phyloP scores from a whole-genome alignment of 371 early-diverging fungal species.

The Syncephalastrum monosporum region DNA sequence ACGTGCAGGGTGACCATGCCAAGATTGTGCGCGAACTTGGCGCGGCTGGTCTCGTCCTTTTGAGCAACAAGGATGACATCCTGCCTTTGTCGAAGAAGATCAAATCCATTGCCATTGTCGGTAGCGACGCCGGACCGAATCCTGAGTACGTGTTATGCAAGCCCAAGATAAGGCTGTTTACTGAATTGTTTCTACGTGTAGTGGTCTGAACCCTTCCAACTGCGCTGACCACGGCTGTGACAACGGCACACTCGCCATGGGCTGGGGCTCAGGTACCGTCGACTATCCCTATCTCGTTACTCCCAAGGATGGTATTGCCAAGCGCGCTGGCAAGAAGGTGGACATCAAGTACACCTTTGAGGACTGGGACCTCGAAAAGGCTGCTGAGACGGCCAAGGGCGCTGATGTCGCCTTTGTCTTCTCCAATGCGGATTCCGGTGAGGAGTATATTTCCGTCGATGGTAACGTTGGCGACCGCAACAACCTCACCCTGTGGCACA shows the following conservation, averaged over 20 bases:
- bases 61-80: slow-evolving; percentile 39
- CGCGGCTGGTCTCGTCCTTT: slow-evolving; percentile 50
- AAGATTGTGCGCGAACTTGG: slow-evolving; percentile 40
- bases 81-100: slow-evolving; percentile 35
- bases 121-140: slow-evolving; percentile 43
- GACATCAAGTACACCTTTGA: slow-evolving; percentile 34
- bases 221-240: slow-evolving; percentile 32
- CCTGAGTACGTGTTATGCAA: slow-evolving; percentile 21
- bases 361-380: slow-evolving; percentile 32
- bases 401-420: slow-evolving; percentile 61
- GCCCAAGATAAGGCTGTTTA: not conserved
- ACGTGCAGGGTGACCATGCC: slow-evolving; percentile 44
- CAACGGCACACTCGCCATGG: slow-evolving; percentile 56
- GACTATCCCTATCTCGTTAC: slow-evolving; percentile 61
- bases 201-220: slow-evolving; percentile 14
- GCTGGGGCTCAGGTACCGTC: slow-evolving; percentile 67
- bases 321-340: slow-evolving; percentile 30
- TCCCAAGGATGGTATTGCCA: slow-evolving; percentile 37
- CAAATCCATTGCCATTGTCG: slow-evolving; percentile 45
- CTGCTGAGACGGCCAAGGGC: slow-evolving; percentile 31
- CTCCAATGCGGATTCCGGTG: slow-evolving; percentile 57
- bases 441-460: slow-evolving; percentile 41
- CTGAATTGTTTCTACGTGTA: slow-evolving; percentile 5
- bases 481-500: slow-evolving; percentile 56
- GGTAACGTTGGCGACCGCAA: slow-evolving; percentile 56